Evolutionary conservation across 163 green algal species (phyloP).

Genomic region (Smithsoniella earleae): DNA sequence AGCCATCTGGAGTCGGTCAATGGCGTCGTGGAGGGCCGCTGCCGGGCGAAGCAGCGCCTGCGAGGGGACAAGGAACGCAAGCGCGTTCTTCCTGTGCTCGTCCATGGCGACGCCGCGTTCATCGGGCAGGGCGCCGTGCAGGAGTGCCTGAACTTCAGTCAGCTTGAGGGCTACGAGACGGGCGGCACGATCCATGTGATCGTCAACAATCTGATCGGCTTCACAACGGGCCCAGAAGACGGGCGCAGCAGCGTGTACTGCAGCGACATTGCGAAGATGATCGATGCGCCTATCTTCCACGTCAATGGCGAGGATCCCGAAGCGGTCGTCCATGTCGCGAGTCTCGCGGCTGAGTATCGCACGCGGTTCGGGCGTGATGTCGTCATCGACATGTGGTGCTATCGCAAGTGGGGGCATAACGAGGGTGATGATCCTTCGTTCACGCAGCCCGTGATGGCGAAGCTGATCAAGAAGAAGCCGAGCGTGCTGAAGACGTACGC

Average conservation of each 20-base stretch:
- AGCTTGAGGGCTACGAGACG: constrained; percentile 86
- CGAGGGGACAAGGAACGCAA: constrained; percentile 59
- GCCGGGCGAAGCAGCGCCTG: constrained; percentile 83
- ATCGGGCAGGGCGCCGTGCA: constrained; percentile 88
- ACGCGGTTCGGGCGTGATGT: constrained; percentile 49
- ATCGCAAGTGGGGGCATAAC: constrained; percentile 85
- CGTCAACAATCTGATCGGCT: constrained; percentile 97
- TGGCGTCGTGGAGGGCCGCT: constrained; percentile 86
- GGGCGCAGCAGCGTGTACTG: constrained; percentile 83
- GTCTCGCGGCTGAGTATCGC: constrained; percentile 69
- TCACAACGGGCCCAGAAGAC: constrained; percentile 94
- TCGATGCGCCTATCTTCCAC: constrained; percentile 92
- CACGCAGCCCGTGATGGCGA: constrained; percentile 96
- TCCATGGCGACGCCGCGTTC: constrained; percentile 95
- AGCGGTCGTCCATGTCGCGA: constrained; percentile 64
- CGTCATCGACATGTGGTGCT: constrained; percentile 65
- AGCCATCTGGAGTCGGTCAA: constrained; percentile 86
- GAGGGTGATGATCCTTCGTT: constrained; percentile 99
- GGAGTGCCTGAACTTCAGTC: constrained; percentile 91
- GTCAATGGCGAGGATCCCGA: constrained; percentile 97
- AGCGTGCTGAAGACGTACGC: constrained; percentile 70
- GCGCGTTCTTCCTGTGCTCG: constrained; percentile 71
- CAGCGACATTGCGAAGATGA: constrained; percentile 94
- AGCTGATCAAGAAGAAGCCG: constrained; percentile 58
- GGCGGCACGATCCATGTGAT: constrained; percentile 93